Conservation (phyloP, 2,329 filamentous ascomycete species). For the Cucurbitaria berberidis region DNA sequence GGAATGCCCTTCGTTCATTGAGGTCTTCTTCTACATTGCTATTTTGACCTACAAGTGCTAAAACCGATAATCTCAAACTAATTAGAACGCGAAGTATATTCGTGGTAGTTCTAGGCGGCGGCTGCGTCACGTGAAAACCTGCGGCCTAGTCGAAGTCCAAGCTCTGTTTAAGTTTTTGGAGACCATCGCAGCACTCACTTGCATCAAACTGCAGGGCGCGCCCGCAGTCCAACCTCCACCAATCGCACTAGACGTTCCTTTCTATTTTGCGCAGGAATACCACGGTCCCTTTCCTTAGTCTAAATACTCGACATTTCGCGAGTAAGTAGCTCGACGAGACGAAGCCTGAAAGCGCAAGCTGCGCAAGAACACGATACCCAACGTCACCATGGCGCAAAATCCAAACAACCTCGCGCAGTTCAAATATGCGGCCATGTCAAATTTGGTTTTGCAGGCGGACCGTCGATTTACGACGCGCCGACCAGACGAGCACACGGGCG, state of each 20-base stretch:
- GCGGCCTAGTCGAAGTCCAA: conserved; percentile 3
- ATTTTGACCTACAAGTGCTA: too few species aligned
- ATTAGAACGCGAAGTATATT: not conserved
- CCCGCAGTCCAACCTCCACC: conserved; percentile 26
- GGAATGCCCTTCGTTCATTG: too few species aligned
- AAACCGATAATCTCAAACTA: too few species aligned
- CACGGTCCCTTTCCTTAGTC: conserved; percentile 6
- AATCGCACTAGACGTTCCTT: conserved; percentile 10
- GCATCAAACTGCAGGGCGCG: conserved; percentile 29
- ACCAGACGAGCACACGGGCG: conserved; percentile 93
- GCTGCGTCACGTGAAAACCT: conserved; percentile 11
- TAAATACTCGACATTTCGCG: conserved; percentile 11
- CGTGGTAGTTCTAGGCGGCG: not conserved
- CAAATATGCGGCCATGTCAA: conserved; percentile 99
- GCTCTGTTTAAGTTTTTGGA: conserved; percentile 21
- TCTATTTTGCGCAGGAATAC: conserved; percentile 13
- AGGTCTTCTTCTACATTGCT: too few species aligned
- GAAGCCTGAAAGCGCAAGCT: conserved; percentile 25
- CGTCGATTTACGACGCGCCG: conserved; percentile 91
- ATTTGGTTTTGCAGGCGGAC: conserved; percentile 99
- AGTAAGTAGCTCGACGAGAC: conserved; percentile 12
- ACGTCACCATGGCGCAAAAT: conserved; percentile 34
- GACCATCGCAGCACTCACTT: conserved; percentile 22
- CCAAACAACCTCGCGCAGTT: conserved; percentile 84
- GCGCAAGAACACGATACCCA: conserved; percentile 23